Base-by-base conservation (phyloP, 371 early-diverging fungal species). In the Apophysomyces elegans region DNA sequence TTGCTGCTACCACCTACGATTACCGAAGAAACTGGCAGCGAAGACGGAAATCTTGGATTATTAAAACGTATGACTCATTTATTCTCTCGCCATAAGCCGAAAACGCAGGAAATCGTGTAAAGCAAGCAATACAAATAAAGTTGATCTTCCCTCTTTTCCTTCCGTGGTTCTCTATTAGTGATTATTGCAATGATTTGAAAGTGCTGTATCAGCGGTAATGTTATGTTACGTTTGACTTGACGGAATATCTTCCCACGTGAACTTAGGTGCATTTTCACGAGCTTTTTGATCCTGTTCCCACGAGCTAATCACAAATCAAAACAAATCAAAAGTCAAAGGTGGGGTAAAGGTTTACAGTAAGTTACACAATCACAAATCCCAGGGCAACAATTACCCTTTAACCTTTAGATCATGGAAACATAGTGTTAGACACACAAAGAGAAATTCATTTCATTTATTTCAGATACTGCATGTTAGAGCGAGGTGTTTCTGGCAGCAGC, bases 401-500 rank as follows among this genome's bases (percentile, higher is more conserved):
- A 26, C 32, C 32, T 26, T 26, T 26, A 26, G 32, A 41, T 11
- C 41, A 41, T 5, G 41, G 13, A 41, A 41, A 41, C 41, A 41
- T 41, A 11, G 41, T 41, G 32, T 26, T 26, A 26, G 32, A 26
- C 32, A 26, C 16, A 45, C 13, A 45, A 45, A 45, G 9, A 43
- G 14, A 43, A 43, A 14, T 18, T 45, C 16, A 6, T 45, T 43
- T 43, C 43, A 45, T 45, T 45, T 45, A 7, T 45, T 45, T 45
- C 13, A 18, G 54, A 21, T 9, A 21, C 54, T 41, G 41, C 13
- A 18, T 21, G 9, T 50, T 50, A 50, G 21, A 50, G 16, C 54
- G 54, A 50, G 16, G 54, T 50, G 21, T 50, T 50, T 50, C 54
- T 21, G 54, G 54, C 54, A 21, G 11, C 54, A 16, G 21, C 71